Evolutionary conservation across 805 yeast genomes (phyloP).

Genomic region (Yamadazyma kitorensis): DNA sequence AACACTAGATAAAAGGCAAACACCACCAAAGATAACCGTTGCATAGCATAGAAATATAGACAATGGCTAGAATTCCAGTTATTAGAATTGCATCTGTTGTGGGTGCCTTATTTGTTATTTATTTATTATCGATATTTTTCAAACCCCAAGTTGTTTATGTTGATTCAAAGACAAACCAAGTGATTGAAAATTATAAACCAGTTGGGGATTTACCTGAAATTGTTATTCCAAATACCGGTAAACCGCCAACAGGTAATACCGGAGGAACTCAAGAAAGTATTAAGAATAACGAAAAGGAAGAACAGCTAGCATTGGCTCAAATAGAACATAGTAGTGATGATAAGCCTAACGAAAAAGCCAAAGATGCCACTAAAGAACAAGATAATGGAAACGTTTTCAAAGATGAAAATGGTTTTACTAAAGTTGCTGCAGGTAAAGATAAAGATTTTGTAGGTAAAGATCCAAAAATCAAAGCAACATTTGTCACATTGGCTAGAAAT

Average conservation of each 20-base stretch:
- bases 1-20: too few species aligned
- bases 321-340: conserved; percentile 2
- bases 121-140: conserved; percentile 8
- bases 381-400: not conserved
- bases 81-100: conserved; percentile 12
- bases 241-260: too few species aligned
- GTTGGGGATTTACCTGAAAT: not conserved
- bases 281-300: conserved; percentile 11
- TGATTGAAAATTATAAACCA: conserved; percentile 10
- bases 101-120: conserved; percentile 14
- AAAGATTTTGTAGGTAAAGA: conserved; percentile 12
- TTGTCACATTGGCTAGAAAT: conserved; percentile 71
- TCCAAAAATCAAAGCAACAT: conserved; percentile 54
- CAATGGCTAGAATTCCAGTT: conserved; percentile 14
- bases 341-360: not conserved
- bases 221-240: not conserved
- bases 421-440: conserved; percentile 9
- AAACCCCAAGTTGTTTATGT: conserved; percentile 16
- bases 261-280: conserved; percentile 4
- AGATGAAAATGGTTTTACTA: conserved; percentile 2
- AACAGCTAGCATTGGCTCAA: conserved; percentile 11
- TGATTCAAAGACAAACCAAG: conserved; percentile 15
- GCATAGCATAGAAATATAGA: too few species aligned
- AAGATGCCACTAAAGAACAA: not conserved
- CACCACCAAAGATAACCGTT: too few species aligned